Evolutionary conservation across 345 rosid genomes (phyloP).

Genomic region (Aquilaria sinensis): DNA sequence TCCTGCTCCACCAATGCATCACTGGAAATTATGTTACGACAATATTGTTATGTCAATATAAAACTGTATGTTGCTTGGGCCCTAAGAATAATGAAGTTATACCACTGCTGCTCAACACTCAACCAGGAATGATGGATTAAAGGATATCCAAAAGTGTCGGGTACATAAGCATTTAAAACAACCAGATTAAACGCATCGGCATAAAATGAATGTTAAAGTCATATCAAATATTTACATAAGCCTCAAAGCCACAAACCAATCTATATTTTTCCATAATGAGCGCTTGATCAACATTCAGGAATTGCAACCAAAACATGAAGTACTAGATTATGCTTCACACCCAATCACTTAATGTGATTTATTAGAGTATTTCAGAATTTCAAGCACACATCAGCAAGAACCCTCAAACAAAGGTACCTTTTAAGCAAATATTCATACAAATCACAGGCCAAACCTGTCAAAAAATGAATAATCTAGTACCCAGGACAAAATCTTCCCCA

Average conservation of each 20-base stretch:
- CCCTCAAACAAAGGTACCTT: not conserved
- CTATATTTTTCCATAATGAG: not conserved
- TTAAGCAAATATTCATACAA: not conserved
- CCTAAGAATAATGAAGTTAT: too few relatives aligned
- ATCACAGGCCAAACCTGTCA: slow-evolving; percentile 33
- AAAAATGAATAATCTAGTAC: slow-evolving; percentile 33
- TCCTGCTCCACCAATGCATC: slow-evolving; percentile 34
- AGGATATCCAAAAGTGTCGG: not conserved
- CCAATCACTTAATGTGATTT: not conserved
- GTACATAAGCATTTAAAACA: not conserved
- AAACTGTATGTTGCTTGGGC: too few relatives aligned
- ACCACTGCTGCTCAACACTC: too few relatives aligned
- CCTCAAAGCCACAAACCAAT: not conserved
- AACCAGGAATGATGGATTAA: too few relatives aligned
- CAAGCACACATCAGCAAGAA: not conserved
- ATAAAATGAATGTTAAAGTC: not conserved
- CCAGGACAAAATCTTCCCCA: slow-evolving; percentile 37
- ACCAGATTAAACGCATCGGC: not conserved
- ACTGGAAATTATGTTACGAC: slow-evolving; percentile 16
- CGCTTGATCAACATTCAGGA: not conserved
- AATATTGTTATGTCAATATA: not conserved
- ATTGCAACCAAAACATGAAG: not conserved
- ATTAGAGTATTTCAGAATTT: not conserved
- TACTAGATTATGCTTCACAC: not conserved
- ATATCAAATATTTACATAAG: not conserved